phyloP scores from a whole-genome alignment of 805 yeast species.

The Candida railenensis region DNA sequence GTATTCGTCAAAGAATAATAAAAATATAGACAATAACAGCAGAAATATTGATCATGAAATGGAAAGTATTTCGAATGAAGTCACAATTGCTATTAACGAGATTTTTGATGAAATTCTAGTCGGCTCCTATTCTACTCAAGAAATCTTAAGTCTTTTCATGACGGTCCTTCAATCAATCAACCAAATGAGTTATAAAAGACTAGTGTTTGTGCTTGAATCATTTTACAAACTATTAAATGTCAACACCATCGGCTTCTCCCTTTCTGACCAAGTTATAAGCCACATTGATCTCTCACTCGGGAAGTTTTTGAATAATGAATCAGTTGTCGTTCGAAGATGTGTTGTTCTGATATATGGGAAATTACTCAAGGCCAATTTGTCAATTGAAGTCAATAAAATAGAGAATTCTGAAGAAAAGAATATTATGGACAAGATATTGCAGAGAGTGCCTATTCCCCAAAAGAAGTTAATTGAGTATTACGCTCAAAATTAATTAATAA shows the following conservation, averaged over 20 bases:
- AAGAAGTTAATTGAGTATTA: constrained; percentile 48
- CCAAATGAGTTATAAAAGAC: neutral
- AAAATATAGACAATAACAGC: neutral
- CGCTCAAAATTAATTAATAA: constrained; percentile 16
- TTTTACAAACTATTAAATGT: constrained; percentile 23
- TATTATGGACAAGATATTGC: constrained; percentile 28
- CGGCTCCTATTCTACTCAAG: constrained; percentile 24
- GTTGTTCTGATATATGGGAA: constrained; percentile 40
- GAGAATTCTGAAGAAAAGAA: constrained; percentile 10
- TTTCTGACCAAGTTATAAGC: constrained; percentile 17
- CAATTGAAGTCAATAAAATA: constrained; percentile 19
- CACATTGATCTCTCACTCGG: constrained; percentile 29
- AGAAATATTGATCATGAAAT: constrained; percentile 6
- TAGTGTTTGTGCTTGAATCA: constrained; percentile 23
- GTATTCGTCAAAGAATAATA: neutral
- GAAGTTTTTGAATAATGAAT: constrained; percentile 24
- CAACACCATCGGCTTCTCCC: constrained; percentile 15
- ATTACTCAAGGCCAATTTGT: constrained; percentile 20
- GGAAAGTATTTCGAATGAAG: constrained; percentile 11
- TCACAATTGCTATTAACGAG: constrained; percentile 26
- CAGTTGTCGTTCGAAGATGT: constrained; percentile 36
- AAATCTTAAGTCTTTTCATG: constrained; percentile 15
- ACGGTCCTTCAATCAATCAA: constrained; percentile 11
- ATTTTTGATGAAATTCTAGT: constrained; percentile 28
- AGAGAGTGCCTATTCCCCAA: constrained; percentile 41